A percentile compares a stretch with the other conserved stretches of the same genome.
Evolutionary conservation across 768 basidiomycete genomes (phyloP).

Genomic region (Lentinula aciculospora): DNA sequence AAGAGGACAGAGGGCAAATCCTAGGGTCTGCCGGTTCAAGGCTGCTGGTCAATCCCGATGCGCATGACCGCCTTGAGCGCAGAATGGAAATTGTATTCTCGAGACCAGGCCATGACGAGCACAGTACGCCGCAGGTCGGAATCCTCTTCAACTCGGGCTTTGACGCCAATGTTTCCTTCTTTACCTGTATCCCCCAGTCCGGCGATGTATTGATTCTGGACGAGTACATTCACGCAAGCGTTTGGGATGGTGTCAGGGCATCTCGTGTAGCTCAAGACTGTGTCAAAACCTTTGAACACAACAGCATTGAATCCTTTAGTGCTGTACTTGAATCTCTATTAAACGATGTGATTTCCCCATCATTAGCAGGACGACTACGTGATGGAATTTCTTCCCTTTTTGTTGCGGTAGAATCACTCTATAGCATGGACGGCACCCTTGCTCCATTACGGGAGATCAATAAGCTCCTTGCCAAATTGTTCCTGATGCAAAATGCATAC

Average conservation of each 20-base stretch:
- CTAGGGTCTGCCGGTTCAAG: slow-evolving; percentile 88
- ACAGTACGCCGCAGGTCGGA: slow-evolving; percentile 30
- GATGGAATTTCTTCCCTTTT: slow-evolving; percentile 41
- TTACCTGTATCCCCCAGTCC: slow-evolving; percentile 70
- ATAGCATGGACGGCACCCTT: slow-evolving; percentile 96
- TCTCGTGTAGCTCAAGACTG: slow-evolving; percentile 38
- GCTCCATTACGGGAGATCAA: slow-evolving; percentile 68
- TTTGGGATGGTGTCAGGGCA: slow-evolving; percentile 84
- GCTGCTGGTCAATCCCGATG: slow-evolving; percentile 70
- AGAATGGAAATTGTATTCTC: slow-evolving; percentile 63
- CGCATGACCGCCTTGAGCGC: slow-evolving; percentile 67
- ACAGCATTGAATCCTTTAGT: slow-evolving; percentile 50
- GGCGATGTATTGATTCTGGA: slow-evolving; percentile 80
- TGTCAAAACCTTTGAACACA: slow-evolving; percentile 62
- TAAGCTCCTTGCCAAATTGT: slow-evolving; percentile 49
- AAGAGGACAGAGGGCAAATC: slow-evolving; percentile 38
- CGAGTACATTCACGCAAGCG: slow-evolving; percentile 85
- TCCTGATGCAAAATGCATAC: slow-evolving; percentile 61
- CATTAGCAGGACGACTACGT: neutral
- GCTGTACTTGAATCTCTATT: neutral
- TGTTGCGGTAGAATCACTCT: slow-evolving; percentile 83
- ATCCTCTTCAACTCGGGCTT: slow-evolving; percentile 91
- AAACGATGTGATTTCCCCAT: neutral
- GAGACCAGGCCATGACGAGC: slow-evolving; percentile 19
- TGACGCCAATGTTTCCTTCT: slow-evolving; percentile 88